Conservation (phyloP, 352 stramenopile genomes). For the Globisporangium nodosum region DNA sequence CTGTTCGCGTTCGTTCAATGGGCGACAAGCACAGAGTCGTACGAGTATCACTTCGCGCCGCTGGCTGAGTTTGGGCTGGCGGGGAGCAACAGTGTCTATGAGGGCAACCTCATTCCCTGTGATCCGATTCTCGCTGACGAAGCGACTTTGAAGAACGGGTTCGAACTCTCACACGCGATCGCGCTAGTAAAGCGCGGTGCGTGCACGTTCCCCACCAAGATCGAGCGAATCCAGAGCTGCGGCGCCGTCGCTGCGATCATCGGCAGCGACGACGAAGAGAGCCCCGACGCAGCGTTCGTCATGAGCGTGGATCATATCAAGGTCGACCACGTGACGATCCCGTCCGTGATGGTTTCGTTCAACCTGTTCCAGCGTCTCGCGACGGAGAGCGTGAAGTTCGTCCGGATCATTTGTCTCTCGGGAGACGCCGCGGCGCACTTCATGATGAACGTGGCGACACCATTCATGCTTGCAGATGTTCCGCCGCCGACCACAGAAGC, state of each 20-base stretch:
- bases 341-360: constrained; percentile 61
- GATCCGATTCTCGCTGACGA: constrained; percentile 44
- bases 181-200: constrained; percentile 50
- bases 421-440: constrained; percentile 32
- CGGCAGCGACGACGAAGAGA: constrained; percentile 49
- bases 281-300: constrained; percentile 53
- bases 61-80: constrained; percentile 57
- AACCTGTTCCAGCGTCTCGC: constrained; percentile 32
- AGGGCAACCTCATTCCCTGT: constrained; percentile 33
- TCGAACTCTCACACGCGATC: constrained; percentile 28
- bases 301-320: constrained; percentile 70
- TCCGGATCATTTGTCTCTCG: constrained; percentile 49
- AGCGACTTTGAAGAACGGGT: constrained; percentile 28
- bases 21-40: constrained; percentile 33
- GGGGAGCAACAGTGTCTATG: constrained; percentile 32
- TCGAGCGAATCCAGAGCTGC: constrained; percentile 51
- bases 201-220: constrained; percentile 66
- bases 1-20: constrained; percentile 72
- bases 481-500: constrained; percentile 4
- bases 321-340: constrained; percentile 61
- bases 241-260: constrained; percentile 58
- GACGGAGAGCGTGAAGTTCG: constrained; percentile 9
- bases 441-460: constrained; percentile 15
- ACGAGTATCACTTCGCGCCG: constrained; percentile 48
- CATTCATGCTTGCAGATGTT: constrained; percentile 21